Percentiles rank a stretch among this genome's conserved stretches.
These are phyloP conservation scores for Aspergillus quadricinctus DNA, from an alignment of 2,329 filamentous ascomycete genomes.

Conservation along the genomic window DNA sequence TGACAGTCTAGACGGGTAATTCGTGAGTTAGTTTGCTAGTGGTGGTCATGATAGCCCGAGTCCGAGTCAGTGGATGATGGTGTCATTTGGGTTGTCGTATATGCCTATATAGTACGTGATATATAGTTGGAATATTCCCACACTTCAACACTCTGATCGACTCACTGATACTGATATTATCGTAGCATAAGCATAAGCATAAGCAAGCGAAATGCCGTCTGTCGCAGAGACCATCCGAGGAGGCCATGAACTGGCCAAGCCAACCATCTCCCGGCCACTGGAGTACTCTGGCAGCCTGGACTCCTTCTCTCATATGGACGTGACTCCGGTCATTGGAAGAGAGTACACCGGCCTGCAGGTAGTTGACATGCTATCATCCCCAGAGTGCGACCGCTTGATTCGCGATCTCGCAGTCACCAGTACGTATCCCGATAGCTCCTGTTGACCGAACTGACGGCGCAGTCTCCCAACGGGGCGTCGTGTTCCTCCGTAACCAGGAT, in stretches of 20 bases:
- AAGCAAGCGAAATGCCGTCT: slow-evolving; percentile 14
- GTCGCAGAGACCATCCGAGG: slow-evolving; percentile 15
- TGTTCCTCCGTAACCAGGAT: slow-evolving; percentile 66
- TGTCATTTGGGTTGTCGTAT: background rate
- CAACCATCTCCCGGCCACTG: slow-evolving; percentile 29
- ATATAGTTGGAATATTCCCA: background rate
- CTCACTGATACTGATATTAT: background rate
- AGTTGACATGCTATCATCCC: slow-evolving; percentile 53
- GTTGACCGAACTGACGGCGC: background rate
- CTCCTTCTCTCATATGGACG: slow-evolving; percentile 36
- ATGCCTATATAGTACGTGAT: background rate
- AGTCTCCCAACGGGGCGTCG: slow-evolving; percentile 66
- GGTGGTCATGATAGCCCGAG: background rate
- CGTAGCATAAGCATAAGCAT: background rate
- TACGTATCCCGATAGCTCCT: slow-evolving; percentile 34
- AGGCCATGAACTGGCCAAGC: slow-evolving; percentile 20
- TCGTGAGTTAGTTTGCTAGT: too few relatives aligned
- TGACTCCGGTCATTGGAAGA: slow-evolving; percentile 39
- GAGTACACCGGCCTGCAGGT: slow-evolving; percentile 37
- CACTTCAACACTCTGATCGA: too few relatives aligned
- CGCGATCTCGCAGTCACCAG: slow-evolving; percentile 64
- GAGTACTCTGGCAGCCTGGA: slow-evolving; percentile 37
- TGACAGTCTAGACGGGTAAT: background rate
- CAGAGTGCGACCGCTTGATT: slow-evolving; percentile 59
- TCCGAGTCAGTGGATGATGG: background rate